These are phyloP conservation scores for Gaeumannomyces tritici DNA, from an alignment of 2,329 filamentous ascomycete genomes.

Conservation along the genomic window DNA sequence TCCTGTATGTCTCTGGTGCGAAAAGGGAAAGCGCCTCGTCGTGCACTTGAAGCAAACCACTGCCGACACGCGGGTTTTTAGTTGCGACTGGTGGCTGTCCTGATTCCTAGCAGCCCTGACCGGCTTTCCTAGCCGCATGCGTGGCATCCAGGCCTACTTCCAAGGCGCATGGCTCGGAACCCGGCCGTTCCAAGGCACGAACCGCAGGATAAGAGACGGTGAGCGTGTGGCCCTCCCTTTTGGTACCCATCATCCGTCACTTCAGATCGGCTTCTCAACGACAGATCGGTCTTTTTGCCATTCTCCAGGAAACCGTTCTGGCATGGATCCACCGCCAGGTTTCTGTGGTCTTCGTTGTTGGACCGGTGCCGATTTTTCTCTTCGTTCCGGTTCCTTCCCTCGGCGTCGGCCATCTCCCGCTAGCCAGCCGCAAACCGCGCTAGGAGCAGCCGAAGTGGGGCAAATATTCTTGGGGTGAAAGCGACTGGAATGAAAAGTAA, in stretches of 20 bases:
- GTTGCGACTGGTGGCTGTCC: too few relatives aligned
- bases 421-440: too few relatives aligned
- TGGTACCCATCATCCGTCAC: background rate
- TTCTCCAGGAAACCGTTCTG: background rate
- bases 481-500: background rate
- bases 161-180: background rate
- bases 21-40: background rate
- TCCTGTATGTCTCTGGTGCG: too few relatives aligned
- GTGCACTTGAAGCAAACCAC: background rate
- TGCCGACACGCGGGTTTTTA: too few relatives aligned
- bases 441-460: background rate
- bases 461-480: background rate
- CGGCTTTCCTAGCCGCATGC: background rate
- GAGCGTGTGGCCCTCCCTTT: background rate
- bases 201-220: background rate
- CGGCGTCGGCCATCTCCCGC: background rate
- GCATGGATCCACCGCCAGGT: background rate
- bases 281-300: background rate
- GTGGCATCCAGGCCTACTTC: background rate
- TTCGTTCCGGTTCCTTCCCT: background rate
- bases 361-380: background rate
- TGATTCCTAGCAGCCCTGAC: too few relatives aligned
- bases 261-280: background rate
- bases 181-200: background rate
- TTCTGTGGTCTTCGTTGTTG: background rate